A percentile compares a stretch with the other conserved stretches of the same genome.
These are phyloP conservation scores for Entomophthora muscae DNA, from an alignment of 371 early-diverging fungal genomes.

Conservation along the genomic window DNA sequence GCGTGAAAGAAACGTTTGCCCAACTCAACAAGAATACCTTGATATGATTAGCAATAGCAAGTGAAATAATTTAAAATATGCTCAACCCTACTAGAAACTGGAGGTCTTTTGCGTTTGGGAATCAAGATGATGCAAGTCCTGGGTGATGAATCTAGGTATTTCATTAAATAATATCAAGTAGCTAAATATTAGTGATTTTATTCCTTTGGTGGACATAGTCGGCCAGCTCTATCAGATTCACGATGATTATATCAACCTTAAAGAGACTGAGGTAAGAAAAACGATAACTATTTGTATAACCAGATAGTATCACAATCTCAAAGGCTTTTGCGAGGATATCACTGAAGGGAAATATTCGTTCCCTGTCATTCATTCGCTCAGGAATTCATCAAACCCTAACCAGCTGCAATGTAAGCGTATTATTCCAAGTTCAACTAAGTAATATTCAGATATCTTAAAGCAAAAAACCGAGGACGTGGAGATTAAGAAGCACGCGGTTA, in stretches of 20 bases:
- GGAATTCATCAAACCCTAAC: constrained; percentile 31
- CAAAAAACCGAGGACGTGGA: constrained; percentile 64
- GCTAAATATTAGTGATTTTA: constrained; percentile 36
- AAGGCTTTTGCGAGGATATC: constrained; percentile 93
- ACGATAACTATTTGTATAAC: background rate
- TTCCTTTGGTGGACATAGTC: constrained; percentile 62
- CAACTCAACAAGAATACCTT: constrained; percentile 75
- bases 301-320: constrained; percentile 61
- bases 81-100: constrained; percentile 48
- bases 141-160: constrained; percentile 19
- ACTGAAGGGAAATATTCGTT: constrained; percentile 97
- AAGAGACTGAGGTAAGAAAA: constrained; percentile 42
- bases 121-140: constrained; percentile 77
- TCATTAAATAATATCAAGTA: background rate
- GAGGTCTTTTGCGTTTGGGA: constrained; percentile 83
- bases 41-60: constrained; percentile 82
- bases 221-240: constrained; percentile 90
- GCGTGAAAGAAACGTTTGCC: constrained; percentile 73
- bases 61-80: constrained; percentile 9
- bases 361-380: constrained; percentile 78
- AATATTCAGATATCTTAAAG: constrained; percentile 47
- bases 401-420: constrained; percentile 36
- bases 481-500: constrained; percentile 72
- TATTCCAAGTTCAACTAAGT: background rate
- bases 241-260: constrained; percentile 89